These are phyloP conservation scores for Raphanus hybrid DNA, from an alignment of 441 rosid genomes.

Conservation along the genomic window DNA sequence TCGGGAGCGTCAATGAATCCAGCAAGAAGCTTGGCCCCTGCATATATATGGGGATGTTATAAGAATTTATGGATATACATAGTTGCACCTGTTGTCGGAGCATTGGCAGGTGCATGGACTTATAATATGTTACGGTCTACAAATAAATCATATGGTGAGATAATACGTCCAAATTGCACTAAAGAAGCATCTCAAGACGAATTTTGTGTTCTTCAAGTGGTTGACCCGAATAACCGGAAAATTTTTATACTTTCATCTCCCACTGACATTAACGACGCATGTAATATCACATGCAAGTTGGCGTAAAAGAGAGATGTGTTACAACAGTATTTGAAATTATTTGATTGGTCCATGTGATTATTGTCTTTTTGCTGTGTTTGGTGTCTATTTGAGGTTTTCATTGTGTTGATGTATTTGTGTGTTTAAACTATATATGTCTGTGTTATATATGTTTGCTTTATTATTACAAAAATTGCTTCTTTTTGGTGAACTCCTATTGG, in stretches of 20 bases:
- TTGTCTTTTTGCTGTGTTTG: too few relatives aligned
- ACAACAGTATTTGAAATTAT: too few relatives aligned
- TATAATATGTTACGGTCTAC: slow-evolving; percentile 29
- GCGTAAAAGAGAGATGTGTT: not conserved
- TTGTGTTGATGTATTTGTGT: not conserved
- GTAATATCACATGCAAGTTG: slow-evolving; percentile 33
- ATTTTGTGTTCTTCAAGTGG: slow-evolving; percentile 30
- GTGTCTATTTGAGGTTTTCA: not conserved
- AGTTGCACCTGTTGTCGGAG: slow-evolving; percentile 36
- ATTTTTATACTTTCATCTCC: slow-evolving; percentile 33
- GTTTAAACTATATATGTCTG: not conserved
- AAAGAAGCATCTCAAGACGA: slow-evolving; percentile 35
- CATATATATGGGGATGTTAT: slow-evolving; percentile 43
- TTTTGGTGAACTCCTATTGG: too few relatives aligned
- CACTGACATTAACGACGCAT: slow-evolving; percentile 12
- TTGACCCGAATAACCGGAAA: slow-evolving; percentile 19
- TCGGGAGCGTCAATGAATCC: slow-evolving; percentile 66
- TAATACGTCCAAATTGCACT: slow-evolving; percentile 29
- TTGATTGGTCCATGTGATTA: too few relatives aligned
- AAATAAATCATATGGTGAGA: slow-evolving; percentile 31
- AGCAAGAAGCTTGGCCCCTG: slow-evolving; percentile 48
- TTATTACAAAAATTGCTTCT: too few relatives aligned
- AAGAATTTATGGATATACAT: slow-evolving; percentile 35
- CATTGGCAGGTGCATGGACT: not conserved
- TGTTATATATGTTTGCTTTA: too few relatives aligned